phyloP scores from a whole-genome alignment of 495 filamentous ascomycete genomes.

The Aspergillus saccharolyticus region DNA sequence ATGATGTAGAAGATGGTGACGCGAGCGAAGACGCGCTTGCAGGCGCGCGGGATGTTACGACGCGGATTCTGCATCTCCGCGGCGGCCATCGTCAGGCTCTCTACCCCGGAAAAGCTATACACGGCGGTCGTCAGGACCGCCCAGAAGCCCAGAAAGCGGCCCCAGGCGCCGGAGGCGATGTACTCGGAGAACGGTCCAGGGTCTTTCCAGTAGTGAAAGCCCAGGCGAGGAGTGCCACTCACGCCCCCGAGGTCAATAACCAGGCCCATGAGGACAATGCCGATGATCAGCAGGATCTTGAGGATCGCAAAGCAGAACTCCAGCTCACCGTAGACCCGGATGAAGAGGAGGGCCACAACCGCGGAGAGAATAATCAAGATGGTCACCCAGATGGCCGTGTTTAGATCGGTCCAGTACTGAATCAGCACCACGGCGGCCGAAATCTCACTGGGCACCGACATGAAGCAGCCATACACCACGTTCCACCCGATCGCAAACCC shows the following conservation, averaged over 20 bases:
- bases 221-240: slow-evolving; percentile 27
- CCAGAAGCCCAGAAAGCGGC: slow-evolving; percentile 55
- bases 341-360: slow-evolving; percentile 47
- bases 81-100: slow-evolving; percentile 48
- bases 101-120: slow-evolving; percentile 55
- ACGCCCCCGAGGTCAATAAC: slow-evolving; percentile 40
- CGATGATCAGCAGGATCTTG: slow-evolving; percentile 48
- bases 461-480: slow-evolving; percentile 46
- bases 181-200: slow-evolving; percentile 46
- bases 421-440: slow-evolving; percentile 58
- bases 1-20: slow-evolving; percentile 42
- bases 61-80: slow-evolving; percentile 44
- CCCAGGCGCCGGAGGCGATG: slow-evolving; percentile 33
- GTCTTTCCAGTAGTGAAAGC: slow-evolving; percentile 48
- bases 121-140: slow-evolving; percentile 54
- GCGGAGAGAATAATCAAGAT: slow-evolving; percentile 52
- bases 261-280: slow-evolving; percentile 47
- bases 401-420: slow-evolving; percentile 54
- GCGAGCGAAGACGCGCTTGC: slow-evolving; percentile 40
- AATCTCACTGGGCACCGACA: slow-evolving; percentile 61
- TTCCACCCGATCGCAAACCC: slow-evolving; percentile 61
- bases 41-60: slow-evolving; percentile 41
- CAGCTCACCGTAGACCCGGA: slow-evolving; percentile 43
- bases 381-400: slow-evolving; percentile 49
- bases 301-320: slow-evolving; percentile 41